Base-by-base conservation (phyloP, 805 yeast genomes). In the Suhomyces sp. region DNA sequence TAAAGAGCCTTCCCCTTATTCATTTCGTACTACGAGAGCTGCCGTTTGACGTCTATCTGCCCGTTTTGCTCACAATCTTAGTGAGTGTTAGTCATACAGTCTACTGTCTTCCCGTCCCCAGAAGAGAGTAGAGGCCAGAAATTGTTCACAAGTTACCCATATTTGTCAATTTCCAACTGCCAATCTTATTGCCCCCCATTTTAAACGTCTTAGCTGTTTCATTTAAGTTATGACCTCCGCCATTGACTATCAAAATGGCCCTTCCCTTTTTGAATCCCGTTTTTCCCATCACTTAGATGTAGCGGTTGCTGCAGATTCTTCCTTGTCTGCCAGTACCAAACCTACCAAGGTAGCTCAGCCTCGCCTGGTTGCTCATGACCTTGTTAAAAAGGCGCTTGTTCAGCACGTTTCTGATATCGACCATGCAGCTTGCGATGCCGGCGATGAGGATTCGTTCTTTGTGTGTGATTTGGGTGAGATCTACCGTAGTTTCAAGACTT, bases 401-500 rank as follows among this genome's bases (percentile, higher is more conserved):
- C 52, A 63, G 9, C 78, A 76, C 47, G 70, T 83, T 46, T 60
- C 66, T 5, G 55, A 62, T 2, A 74, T 87, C 55, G 83, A 87
- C 65, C 74, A 73, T 52, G 84, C 82, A 46, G 68, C 73, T 27
- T 86, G 92, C 69, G 81, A 72, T 35, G 82, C 93, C 5, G 94
- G 89, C 49, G 90, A 83, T 22, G 96, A 90, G 65, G 87, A 88
- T 62, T 84, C 97, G 6, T 93, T 93, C 65, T 93, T 86, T 63
- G 89, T 93, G 44, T 88, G 94, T 60, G 97, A 93, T 70, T 70
- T 90, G 55, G 90, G 88, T 27, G 86, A 87, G 62, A 80, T 94
- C 35, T 75, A 74, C 54, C 78, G 85, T 53, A 78, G 90, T 51
- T 78, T 78, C 55, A 57, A 69, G n/a, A 73, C 82, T 41, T 93